These are phyloP conservation scores for Wakefieldia striispora DNA, from an alignment of 768 basidiomycete genomes.

Conservation along the genomic window DNA sequence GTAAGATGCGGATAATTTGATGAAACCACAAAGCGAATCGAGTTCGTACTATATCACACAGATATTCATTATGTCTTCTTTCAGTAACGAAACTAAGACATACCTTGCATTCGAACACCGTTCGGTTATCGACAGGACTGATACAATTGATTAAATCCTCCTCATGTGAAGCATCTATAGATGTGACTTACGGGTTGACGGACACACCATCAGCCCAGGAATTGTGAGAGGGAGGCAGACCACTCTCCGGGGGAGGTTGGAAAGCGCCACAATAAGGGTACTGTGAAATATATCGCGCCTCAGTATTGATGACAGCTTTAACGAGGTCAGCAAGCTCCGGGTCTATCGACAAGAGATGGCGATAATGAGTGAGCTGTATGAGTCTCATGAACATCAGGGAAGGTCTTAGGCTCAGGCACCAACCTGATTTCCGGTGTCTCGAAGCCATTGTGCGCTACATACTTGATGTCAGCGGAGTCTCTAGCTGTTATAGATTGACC, in stretches of 20 bases:
- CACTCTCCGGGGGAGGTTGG: constrained; percentile 77
- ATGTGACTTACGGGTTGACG: constrained; percentile 63
- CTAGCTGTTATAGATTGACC: constrained; percentile 24
- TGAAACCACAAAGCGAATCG: constrained; percentile 75
- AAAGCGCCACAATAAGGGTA: constrained; percentile 82
- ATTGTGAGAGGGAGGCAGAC: constrained; percentile 60
- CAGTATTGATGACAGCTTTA: constrained; percentile 81
- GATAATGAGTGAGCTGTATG: constrained; percentile 68
- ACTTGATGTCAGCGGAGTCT: constrained; percentile 5
- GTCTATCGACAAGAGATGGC: constrained; percentile 55
- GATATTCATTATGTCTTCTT: background rate
- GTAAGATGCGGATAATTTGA: constrained; percentile 74
- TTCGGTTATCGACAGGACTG: constrained; percentile 66
- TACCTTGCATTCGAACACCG: constrained; percentile 84
- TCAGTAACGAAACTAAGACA: background rate
- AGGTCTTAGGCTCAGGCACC: constrained; percentile 3
- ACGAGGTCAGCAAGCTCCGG: constrained; percentile 59
- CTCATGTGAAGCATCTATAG: background rate
- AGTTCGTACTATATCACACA: constrained; percentile 58
- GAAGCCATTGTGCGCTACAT: constrained; percentile 75
- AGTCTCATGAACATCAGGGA: background rate
- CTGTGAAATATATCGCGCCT: constrained; percentile 67
- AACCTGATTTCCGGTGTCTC: constrained; percentile 79
- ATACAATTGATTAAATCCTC: background rate
- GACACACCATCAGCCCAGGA: constrained; percentile 67